These are phyloP conservation scores for Oryza brachyantha DNA, from an alignment of 176 grass and related monocot species.

Conservation along the genomic window DNA sequence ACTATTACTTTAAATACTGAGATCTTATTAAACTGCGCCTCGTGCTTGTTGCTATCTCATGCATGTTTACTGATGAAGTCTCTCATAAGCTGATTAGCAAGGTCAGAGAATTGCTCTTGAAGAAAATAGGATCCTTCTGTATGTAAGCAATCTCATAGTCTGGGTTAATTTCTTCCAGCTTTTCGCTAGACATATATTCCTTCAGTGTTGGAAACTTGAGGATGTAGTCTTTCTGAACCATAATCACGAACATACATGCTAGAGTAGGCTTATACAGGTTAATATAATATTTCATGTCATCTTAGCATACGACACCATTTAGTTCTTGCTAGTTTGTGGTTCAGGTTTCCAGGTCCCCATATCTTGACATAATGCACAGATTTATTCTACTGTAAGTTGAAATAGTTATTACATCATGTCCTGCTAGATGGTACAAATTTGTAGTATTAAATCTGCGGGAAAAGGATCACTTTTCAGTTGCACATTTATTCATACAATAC, in stretches of 20 bases:
- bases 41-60: neutral
- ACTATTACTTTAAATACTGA: neutral
- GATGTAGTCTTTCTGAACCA: slow-evolving; percentile 44
- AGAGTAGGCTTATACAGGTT: neutral
- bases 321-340: neutral
- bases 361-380: neutral
- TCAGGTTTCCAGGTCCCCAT: neutral
- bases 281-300: neutral
- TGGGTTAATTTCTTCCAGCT: slow-evolving; percentile 38
- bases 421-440: neutral
- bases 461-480: neutral
- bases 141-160: slow-evolving; percentile 37
- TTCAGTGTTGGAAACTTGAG: slow-evolving; percentile 36
- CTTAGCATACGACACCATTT: neutral
- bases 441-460: neutral
- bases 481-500: neutral
- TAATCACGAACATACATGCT: slow-evolving; percentile 24
- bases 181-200: slow-evolving; percentile 33
- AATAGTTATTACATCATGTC: neutral
- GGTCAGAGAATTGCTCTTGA: slow-evolving; percentile 49
- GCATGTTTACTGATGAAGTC: slow-evolving; percentile 32
- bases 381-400: neutral
- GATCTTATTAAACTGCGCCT: neutral
- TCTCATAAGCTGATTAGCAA: slow-evolving; percentile 26
- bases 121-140: slow-evolving; percentile 43